A percentile compares a stretch with the other conserved stretches of the same genome.
Conservation (phyloP, 768 basidiomycete species). For the Tulasnella sp. region DNA sequence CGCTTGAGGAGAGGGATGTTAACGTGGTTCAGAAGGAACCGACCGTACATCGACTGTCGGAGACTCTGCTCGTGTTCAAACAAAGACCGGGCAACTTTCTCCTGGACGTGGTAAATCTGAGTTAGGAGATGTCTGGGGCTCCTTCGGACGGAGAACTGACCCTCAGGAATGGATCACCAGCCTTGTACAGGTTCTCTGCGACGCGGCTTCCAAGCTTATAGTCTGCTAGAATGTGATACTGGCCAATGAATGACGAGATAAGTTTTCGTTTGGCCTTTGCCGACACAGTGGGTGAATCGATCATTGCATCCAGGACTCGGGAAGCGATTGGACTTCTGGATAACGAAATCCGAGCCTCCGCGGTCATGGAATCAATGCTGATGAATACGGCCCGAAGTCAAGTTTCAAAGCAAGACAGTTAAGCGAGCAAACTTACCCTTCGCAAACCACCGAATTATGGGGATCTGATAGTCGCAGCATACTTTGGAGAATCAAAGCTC, state of each 20-base stretch:
- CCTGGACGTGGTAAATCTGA: slow-evolving; percentile 45
- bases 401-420: background rate
- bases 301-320: slow-evolving; percentile 68
- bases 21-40: slow-evolving; percentile 77
- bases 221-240: slow-evolving; percentile 76
- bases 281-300: slow-evolving; percentile 65
- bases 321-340: slow-evolving; percentile 67
- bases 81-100: slow-evolving; percentile 85
- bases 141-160: slow-evolving; percentile 43
- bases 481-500: slow-evolving; percentile 80
- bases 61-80: slow-evolving; percentile 67
- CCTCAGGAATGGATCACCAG: slow-evolving; percentile 89
- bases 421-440: slow-evolving; percentile 51
- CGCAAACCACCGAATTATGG: slow-evolving; percentile 62
- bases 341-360: slow-evolving; percentile 57
- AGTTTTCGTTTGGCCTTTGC: slow-evolving; percentile 65
- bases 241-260: slow-evolving; percentile 69
- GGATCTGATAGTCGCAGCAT: slow-evolving; percentile 66
- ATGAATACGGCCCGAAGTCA: background rate
- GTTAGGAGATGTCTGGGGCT: background rate
- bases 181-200: slow-evolving; percentile 85
- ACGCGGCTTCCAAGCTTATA: slow-evolving; percentile 89
- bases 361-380: slow-evolving; percentile 57
- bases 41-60: slow-evolving; percentile 76
- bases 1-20: slow-evolving; percentile 74